A percentile compares a stretch with the other conserved stretches of the same genome.
These are phyloP conservation scores for Candida rishiriensis DNA, from an alignment of 805 yeast genomes.

Conservation along the genomic window DNA sequence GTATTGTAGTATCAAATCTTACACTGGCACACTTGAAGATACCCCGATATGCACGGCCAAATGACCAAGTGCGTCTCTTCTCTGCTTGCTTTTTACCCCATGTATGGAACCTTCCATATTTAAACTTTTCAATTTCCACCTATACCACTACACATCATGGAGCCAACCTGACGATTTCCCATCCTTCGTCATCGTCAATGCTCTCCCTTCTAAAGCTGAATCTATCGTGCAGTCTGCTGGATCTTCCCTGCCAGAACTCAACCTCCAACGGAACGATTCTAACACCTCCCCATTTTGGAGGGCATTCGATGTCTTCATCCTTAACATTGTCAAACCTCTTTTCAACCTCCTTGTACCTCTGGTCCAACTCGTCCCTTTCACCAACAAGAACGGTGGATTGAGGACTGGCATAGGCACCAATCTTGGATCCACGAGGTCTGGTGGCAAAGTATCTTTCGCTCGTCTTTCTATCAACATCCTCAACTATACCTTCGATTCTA, in stretches of 20 bases:
- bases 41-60: not conserved
- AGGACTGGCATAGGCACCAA: constrained; percentile 97
- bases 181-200: constrained; percentile 37
- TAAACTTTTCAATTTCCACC: not conserved
- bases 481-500: constrained; percentile 83
- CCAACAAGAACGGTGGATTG: constrained; percentile 59
- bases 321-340: constrained; percentile 49
- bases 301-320: constrained; percentile 75
- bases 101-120: too few relatives aligned
- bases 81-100: too few relatives aligned
- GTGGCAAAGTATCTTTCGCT: constrained; percentile 75
- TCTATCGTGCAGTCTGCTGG: constrained; percentile 86
- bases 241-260: constrained; percentile 98
- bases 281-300: constrained; percentile 95
- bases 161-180: constrained; percentile 68
- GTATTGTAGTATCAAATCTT: not conserved
- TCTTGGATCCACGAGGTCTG: constrained; percentile 87
- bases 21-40: too few relatives aligned
- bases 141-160: constrained; percentile 35
- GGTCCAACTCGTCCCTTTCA: constrained; percentile 61
- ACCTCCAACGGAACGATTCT: constrained; percentile 83
- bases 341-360: constrained; percentile 41
- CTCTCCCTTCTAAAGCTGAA: constrained; percentile 60
- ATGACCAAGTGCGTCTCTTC: too few relatives aligned
- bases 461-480: constrained; percentile 66